These are phyloP conservation scores for Pterocarpus santalinus DNA, from an alignment of 306 rosid species.

Conservation along the genomic window DNA sequence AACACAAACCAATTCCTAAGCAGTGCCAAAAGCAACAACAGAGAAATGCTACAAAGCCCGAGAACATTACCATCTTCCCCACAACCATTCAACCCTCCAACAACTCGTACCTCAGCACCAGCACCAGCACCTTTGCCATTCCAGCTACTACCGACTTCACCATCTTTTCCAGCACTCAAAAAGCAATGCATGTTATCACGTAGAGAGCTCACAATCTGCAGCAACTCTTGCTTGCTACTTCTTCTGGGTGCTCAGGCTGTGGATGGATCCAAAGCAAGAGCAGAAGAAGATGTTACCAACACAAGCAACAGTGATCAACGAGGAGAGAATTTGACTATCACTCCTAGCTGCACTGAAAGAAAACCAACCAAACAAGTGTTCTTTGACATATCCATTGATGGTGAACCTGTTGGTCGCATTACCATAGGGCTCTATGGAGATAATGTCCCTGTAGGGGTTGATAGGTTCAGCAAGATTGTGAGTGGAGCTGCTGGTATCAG, in stretches of 20 bases:
- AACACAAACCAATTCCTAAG: conserved; percentile 31
- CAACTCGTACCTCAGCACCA: conserved; percentile 34
- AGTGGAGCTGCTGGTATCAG: conserved; percentile 91
- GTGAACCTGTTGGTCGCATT: conserved; percentile 75
- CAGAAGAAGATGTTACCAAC: conserved; percentile 58
- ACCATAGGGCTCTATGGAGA: conserved; percentile 73
- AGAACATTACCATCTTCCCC: conserved; percentile 56
- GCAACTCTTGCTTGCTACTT: conserved; percentile 71
- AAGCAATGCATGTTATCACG: conserved; percentile 74
- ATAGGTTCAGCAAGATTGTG: conserved; percentile 71
- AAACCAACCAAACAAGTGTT: conserved; percentile 67
- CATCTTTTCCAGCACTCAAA: conserved; percentile 51
- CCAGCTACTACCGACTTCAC: conserved; percentile 48
- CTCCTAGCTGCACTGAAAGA: conserved; percentile 56
- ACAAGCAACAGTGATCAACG: conserved; percentile 13
- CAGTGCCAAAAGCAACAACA: conserved; percentile 39
- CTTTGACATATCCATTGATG: conserved; percentile 75
- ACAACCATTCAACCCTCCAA: conserved; percentile 56
- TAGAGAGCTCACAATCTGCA: conserved; percentile 64
- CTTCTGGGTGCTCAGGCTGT: conserved; percentile 63
- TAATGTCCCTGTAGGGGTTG: conserved; percentile 67
- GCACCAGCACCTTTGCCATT: conserved; percentile 50
- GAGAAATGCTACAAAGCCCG: conserved; percentile 66
- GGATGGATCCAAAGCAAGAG: conserved; percentile 65
- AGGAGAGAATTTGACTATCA: neutral